These are phyloP conservation scores for Candolleomyces efflorescens DNA, from an alignment of 768 basidiomycete species.

Conservation along the genomic window DNA sequence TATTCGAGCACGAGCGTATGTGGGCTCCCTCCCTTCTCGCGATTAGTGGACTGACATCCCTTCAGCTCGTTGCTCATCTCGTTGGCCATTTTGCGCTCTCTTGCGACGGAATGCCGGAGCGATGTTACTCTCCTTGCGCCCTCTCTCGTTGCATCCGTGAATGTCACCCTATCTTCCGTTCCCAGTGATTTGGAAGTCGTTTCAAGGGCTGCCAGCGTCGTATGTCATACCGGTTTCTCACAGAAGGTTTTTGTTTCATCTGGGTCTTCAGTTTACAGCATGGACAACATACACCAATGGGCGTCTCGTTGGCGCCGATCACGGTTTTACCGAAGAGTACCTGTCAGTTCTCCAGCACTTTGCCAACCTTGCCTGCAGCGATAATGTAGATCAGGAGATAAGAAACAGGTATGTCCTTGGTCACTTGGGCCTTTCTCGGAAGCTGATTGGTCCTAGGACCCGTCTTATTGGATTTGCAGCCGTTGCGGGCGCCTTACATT, in stretches of 20 bases:
- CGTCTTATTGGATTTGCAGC: slow-evolving; percentile 85
- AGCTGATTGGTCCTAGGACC: slow-evolving; percentile 44
- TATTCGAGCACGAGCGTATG: slow-evolving; percentile 75
- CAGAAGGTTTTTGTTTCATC: neutral
- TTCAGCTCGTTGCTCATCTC: slow-evolving; percentile 75
- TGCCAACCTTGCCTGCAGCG: slow-evolving; percentile 51
- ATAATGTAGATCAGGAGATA: slow-evolving; percentile 60
- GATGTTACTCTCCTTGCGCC: slow-evolving; percentile 76
- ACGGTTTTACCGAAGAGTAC: slow-evolving; percentile 64
- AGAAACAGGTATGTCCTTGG: slow-evolving; percentile 57
- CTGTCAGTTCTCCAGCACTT: slow-evolving; percentile 64
- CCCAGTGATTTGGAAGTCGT: slow-evolving; percentile 69
- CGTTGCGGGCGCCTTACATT: slow-evolving; percentile 73
- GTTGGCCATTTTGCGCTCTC: slow-evolving; percentile 72
- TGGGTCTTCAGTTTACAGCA: slow-evolving; percentile 63
- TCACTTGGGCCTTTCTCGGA: neutral
- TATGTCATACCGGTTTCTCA: slow-evolving; percentile 33
- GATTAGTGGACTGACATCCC: slow-evolving; percentile 9
- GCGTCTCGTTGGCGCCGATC: slow-evolving; percentile 75
- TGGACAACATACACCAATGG: slow-evolving; percentile 94
- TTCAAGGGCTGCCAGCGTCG: slow-evolving; percentile 76
- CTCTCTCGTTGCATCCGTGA: slow-evolving; percentile 63
- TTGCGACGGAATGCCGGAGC: slow-evolving; percentile 83
- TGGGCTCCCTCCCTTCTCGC: slow-evolving; percentile 11
- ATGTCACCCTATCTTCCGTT: slow-evolving; percentile 48